Base-by-base conservation (phyloP, 1,284 basidiomycete genomes). In the Sutorius eximius region DNA sequence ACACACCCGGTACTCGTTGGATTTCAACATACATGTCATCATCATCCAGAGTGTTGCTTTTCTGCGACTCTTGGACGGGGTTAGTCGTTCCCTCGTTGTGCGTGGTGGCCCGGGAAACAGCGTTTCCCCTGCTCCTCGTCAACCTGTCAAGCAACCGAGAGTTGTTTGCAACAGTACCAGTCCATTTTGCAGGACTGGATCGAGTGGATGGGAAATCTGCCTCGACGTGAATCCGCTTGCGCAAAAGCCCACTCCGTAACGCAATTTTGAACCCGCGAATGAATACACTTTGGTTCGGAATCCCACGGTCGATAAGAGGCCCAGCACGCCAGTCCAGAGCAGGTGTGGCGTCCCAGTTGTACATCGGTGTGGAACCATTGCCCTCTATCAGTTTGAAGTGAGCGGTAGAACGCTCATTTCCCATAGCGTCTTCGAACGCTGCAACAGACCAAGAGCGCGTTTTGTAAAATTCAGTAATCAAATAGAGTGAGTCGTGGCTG, bases 201-300 rank as follows among this genome's bases (percentile, higher is more conserved):
- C 27, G 51, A n/a, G 51, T 41, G 3, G 49, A 42, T 29, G 56
- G 57, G 34, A n/a, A 9, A n/a, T 49, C 46, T 38, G 53, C 58
- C 38, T 50, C 29, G 18, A 59, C 58, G 7, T 34, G 42, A 33
- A 59, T 27, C 38, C 30, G 45, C 3, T 24, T 45, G 8, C 57
- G 51, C 13, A 59, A 36, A 20, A 49, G 2, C 13, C 49, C 42
- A 6, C 10, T 52, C 9, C 49, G 49, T 15, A 60, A 13, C n/a
- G 48, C 55, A 7, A 59, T 59, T 29, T 59, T 59, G 44, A 61
- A 51, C 6, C 60, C 61, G 6, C 52, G 51, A 24, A 61, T 59
- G 44, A 51, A 48, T 2, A 61, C 50, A n/a, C 50, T 15, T 20
- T 59, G 59, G 12, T 61, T 61, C 3, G 53, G 55, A 33, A 51